Evolutionary conservation across 2,329 filamentous ascomycete genomes (phyloP).

Genomic region (Parasarocladium wereldwijsianum): DNA sequence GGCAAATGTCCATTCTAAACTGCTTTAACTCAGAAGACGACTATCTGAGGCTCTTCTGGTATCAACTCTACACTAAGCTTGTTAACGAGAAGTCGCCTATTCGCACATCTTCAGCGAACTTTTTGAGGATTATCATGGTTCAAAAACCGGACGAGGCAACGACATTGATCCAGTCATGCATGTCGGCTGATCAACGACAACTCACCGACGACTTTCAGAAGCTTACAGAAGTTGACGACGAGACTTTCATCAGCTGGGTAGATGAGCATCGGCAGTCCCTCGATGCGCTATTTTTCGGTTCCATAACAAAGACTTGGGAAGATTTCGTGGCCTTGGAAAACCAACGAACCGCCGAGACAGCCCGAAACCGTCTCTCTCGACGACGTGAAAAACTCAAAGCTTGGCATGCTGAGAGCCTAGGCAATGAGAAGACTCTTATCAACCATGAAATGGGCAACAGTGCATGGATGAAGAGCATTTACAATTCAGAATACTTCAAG

Average conservation of each 20-base stretch:
- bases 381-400: slow-evolving; percentile 69
- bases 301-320: slow-evolving; percentile 74
- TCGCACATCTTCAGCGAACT: slow-evolving; percentile 61
- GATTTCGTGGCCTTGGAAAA: slow-evolving; percentile 77
- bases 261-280: slow-evolving; percentile 67
- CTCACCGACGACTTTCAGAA: slow-evolving; percentile 67
- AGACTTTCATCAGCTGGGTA: slow-evolving; percentile 76
- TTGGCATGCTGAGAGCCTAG: slow-evolving; percentile 59
- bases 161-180: slow-evolving; percentile 56
- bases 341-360: slow-evolving; percentile 60
- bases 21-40: slow-evolving; percentile 67
- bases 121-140: slow-evolving; percentile 85
- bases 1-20: slow-evolving; percentile 82
- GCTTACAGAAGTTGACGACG: slow-evolving; percentile 77
- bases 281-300: slow-evolving; percentile 69
- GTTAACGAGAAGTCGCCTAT: slow-evolving; percentile 55
- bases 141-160: slow-evolving; percentile 80
- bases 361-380: slow-evolving; percentile 53
- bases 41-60: slow-evolving; percentile 76
- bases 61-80: slow-evolving; percentile 81
- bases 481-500: slow-evolving; percentile 80
- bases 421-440: slow-evolving; percentile 55
- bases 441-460: slow-evolving; percentile 78
- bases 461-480: slow-evolving; percentile 93
- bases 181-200: slow-evolving; percentile 53